Base-by-base conservation (phyloP, 768 basidiomycete genomes). In the Trametes cinnabarina region DNA sequence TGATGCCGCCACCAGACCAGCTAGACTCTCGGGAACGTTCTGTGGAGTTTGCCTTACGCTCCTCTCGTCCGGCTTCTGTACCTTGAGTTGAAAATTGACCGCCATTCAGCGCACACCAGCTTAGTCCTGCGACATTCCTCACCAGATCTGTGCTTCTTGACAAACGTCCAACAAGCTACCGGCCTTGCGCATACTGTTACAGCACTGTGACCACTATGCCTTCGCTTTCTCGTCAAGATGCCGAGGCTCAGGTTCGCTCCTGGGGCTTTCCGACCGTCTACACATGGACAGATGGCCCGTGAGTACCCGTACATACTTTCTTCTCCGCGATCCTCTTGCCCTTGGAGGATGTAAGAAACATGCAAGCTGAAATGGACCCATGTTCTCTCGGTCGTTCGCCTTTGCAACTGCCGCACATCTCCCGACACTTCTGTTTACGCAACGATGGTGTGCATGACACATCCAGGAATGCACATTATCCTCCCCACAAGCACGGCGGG, bases 271-370 rank as follows among this genome's bases (percentile, higher is more conserved):
- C 60, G 14, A 65, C 57, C 41, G 70, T 71, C 22, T 71, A 62
- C 57, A 69, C 68, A 15, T 68, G 67, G 68, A 69, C 68, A 19
- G 68, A 71, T 51, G 47, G 62, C 19, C 65, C 66, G 64, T 69
- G 53, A 54, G 65, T 66, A 5, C 23, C 26, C 20, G 1, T 20
- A 3, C 32, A 28, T 49, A 20, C 26, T n/a, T 23, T 46, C 42
- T 14, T 47, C 22, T 17, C 17, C 41, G 23, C 26, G 40, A 20
- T 44, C 23, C 14, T 19, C 20, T 23, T n/a, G 32, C 5, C 4
- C 15, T 22, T 17, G 20, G 17, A 35, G 9, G 2, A 22, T 37
- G 12, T n/a, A 15, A 37, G 48, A 23, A 20, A 40, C 51, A 23
- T 7, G 43, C 11, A 19, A 22, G 43, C 30, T 52, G 11, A 47